Evolutionary conservation across 1,139 yeast species (phyloP).

Genomic region (Blastobotrys raffinosifermentans): DNA sequence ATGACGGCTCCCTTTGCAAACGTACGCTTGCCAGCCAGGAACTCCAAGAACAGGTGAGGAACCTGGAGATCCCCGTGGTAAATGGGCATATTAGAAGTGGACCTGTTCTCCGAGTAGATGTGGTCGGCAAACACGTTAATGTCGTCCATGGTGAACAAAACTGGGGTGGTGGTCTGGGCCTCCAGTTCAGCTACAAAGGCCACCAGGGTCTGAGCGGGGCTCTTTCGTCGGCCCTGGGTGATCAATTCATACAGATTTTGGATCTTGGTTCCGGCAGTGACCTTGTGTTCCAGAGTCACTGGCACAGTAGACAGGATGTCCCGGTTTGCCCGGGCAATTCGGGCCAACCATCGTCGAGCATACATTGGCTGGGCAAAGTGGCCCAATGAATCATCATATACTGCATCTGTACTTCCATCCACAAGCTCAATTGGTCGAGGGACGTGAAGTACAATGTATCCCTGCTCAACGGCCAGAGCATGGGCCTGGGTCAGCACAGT

Average conservation of each 20-base stretch:
- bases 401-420: slow-evolving; percentile 69
- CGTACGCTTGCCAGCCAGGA: slow-evolving; percentile 47
- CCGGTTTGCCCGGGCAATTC: slow-evolving; percentile 53
- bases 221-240: slow-evolving; percentile 21
- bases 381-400: slow-evolving; percentile 44
- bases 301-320: slow-evolving; percentile 43
- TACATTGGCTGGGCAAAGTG: slow-evolving; percentile 78
- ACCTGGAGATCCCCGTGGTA: slow-evolving; percentile 62
- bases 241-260: not conserved
- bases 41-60: slow-evolving; percentile 52
- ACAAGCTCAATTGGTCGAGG: slow-evolving; percentile 56
- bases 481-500: slow-evolving; percentile 68
- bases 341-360: slow-evolving; percentile 54
- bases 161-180: slow-evolving; percentile 47
- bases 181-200: slow-evolving; percentile 50
- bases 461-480: slow-evolving; percentile 47
- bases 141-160: slow-evolving; percentile 68
- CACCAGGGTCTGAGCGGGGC: slow-evolving; percentile 42
- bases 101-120: slow-evolving; percentile 56
- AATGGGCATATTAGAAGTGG: slow-evolving; percentile 51
- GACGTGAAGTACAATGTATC: slow-evolving; percentile 57
- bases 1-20: slow-evolving; percentile 62
- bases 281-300: slow-evolving; percentile 13
- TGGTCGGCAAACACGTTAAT: slow-evolving; percentile 57
- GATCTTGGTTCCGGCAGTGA: slow-evolving; percentile 14